Evolutionary conservation across 1,284 basidiomycete species (phyloP).

Genomic region (Ceratorhiza oryzae-sativae): DNA sequence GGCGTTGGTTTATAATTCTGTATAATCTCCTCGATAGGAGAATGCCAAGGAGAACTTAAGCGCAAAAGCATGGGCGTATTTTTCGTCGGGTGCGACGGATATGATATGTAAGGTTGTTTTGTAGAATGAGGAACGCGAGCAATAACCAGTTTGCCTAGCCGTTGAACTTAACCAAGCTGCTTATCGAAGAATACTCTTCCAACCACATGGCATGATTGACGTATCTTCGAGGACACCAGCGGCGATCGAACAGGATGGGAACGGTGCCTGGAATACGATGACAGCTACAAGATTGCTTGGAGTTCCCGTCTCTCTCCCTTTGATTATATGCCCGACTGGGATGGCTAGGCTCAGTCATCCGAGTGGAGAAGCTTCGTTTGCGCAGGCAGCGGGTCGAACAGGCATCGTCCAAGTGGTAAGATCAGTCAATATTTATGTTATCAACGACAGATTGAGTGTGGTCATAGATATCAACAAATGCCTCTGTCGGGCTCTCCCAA

Average conservation of each 20-base stretch:
- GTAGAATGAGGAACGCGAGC: neutral
- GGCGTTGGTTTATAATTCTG: neutral
- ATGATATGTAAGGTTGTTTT: slow-evolving; percentile 33
- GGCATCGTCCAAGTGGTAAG: slow-evolving; percentile 81
- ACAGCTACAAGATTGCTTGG: slow-evolving; percentile 57
- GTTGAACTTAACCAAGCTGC: slow-evolving; percentile 38
- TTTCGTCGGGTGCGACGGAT: slow-evolving; percentile 41
- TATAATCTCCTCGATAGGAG: slow-evolving; percentile 1
- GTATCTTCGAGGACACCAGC: neutral
- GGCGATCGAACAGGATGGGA: slow-evolving; percentile 47
- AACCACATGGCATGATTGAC: slow-evolving; percentile 55
- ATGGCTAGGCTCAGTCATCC: slow-evolving; percentile 92
- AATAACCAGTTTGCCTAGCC: slow-evolving; percentile 6
- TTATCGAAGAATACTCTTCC: slow-evolving; percentile 55
- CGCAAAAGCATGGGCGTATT: slow-evolving; percentile 42
- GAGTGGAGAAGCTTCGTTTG: slow-evolving; percentile 82
- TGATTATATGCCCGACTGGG: slow-evolving; percentile 69
- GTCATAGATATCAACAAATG: slow-evolving; percentile 75
- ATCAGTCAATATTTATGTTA: neutral
- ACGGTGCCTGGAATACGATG: slow-evolving; percentile 48
- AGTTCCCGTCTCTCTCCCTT: slow-evolving; percentile 54
- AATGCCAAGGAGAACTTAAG: slow-evolving; percentile 38
- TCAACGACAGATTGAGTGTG: neutral
- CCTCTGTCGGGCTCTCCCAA: slow-evolving; percentile 76
- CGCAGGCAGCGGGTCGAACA: slow-evolving; percentile 69